A percentile compares a stretch with the other conserved stretches of the same genome.
phyloP scores from a whole-genome alignment of 371 early-diverging fungal genomes.

The Syncephalastrum contaminatum region DNA sequence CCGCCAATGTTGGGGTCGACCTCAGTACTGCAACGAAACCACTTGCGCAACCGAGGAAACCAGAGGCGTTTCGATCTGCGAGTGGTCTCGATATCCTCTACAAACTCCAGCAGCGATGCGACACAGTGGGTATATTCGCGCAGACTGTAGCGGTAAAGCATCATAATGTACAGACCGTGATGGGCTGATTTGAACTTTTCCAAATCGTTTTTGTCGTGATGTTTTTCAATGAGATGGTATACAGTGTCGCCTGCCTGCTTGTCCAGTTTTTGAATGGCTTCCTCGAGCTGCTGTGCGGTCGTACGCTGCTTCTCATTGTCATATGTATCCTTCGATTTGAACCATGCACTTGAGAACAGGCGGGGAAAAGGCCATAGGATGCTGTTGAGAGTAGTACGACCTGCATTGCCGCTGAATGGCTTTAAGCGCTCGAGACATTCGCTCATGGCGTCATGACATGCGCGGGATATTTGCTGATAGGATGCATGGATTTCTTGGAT shows the following conservation, averaged over 20 bases:
- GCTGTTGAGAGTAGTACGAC: slow-evolving; percentile 24
- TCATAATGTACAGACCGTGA: slow-evolving; percentile 21
- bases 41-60: slow-evolving; percentile 30
- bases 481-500: slow-evolving; percentile 7
- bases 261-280: neutral
- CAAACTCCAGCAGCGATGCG: slow-evolving; percentile 13
- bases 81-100: slow-evolving; percentile 16
- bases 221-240: neutral
- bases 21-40: slow-evolving; percentile 15
- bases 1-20: slow-evolving; percentile 19
- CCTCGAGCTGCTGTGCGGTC: slow-evolving; percentile 4
- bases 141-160: slow-evolving; percentile 25
- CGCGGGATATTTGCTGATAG: slow-evolving; percentile 5
- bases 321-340: neutral
- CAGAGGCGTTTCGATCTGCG: slow-evolving; percentile 16
- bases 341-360: slow-evolving; percentile 12
- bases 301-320: slow-evolving; percentile 3
- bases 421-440: slow-evolving; percentile 9
- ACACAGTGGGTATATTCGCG: slow-evolving; percentile 18
- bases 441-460: slow-evolving; percentile 7
- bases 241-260: neutral
- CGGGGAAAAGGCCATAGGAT: slow-evolving; percentile 38
- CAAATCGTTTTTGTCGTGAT: slow-evolving; percentile 3
- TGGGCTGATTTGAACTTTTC: neutral
- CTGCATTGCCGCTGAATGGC: slow-evolving; percentile 17